Evolutionary conservation across 2,329 filamentous ascomycete genomes (phyloP).

Genomic region (Tolypocladium ovalisporum): DNA sequence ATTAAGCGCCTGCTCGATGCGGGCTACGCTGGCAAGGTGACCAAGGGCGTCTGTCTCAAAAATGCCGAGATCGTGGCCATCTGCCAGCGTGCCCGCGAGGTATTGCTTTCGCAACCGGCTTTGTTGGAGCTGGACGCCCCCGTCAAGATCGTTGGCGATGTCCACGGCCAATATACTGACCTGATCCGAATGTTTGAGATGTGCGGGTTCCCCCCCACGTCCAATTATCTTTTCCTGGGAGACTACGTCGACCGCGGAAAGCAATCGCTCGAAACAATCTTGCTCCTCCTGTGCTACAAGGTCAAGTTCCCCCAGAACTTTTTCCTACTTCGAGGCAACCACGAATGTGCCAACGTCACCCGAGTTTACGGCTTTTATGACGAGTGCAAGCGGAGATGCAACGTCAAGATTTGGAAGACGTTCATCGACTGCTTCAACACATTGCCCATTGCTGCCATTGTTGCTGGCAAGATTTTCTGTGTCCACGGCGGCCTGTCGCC

Average conservation of each 20-base stretch:
- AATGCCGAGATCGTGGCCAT: constrained; percentile 96
- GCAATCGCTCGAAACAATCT: constrained; percentile 88
- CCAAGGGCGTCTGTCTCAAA: constrained; percentile 93
- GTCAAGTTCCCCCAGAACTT: constrained; percentile 97
- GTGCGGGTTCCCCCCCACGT: constrained; percentile 87
- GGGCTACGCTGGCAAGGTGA: constrained; percentile 91
- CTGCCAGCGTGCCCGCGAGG: constrained; percentile 77
- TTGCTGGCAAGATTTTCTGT: constrained; percentile 95
- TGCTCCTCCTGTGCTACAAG: constrained; percentile 90
- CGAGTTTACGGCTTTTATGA: constrained; percentile 97
- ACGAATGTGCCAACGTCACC: constrained; percentile 94
- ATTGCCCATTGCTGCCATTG: constrained; percentile 89
- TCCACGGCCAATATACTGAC: constrained; percentile 94
- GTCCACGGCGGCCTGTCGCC: constrained; percentile 93
- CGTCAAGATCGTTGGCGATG: constrained; percentile 95
- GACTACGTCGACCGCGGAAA: constrained; percentile 97
- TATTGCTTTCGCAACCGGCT: constrained; percentile 84
- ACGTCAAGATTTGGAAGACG: constrained; percentile 97
- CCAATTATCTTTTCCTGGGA: constrained; percentile 89
- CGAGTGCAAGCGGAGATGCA: constrained; percentile 91
- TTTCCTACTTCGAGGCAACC: constrained; percentile 86
- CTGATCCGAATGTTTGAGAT: constrained; percentile 96
- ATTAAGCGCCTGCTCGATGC: constrained; percentile 91
- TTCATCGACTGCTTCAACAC: constrained; percentile 97
- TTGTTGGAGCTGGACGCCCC: constrained; percentile 85